Evolutionary conservation across 495 filamentous ascomycete species (phyloP), one percentile per base, ranked within the genome.

Genomic region (Daldinia caldariorum): DNA sequence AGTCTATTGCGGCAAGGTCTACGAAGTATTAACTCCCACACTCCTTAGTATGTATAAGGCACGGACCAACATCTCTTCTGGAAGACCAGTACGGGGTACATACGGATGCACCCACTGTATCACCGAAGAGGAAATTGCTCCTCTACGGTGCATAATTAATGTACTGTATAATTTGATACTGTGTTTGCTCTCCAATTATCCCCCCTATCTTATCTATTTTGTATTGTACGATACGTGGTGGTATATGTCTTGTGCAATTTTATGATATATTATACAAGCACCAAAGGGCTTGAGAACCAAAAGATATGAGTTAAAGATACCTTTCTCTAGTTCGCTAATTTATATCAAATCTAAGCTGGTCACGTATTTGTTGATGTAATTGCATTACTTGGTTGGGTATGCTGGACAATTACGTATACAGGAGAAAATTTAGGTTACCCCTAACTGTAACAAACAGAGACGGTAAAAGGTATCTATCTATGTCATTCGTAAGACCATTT

Each of bases 21-120:
- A n/a, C n/a, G n/a, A n/a, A n/a, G n/a, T n/a, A 45, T 63, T 14
- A 51, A 61, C 31, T 63, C 41, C 59, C n/a, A n/a, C n/a, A n/a
- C 26, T 55, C 39, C 50, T 47, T 65, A 39, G 38, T 32, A 60
- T 22, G 43, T 14, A 61, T 22, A 45, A 39, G 58, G 63, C 63
- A 67, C 56, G 58, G 64, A 41, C 69, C 64, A 72, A 39, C 34
- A 54, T 45, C 3, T 60, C 54, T 71, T 35, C 43, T 47, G 53
- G 61, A 61, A 34, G 31, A 37, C 16, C 13, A 56, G 53, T 34
- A 31, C 32, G 29, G 29, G 16, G 53, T 56, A 56, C 53, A 35
- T 56, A 20, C 32, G 31, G 16, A 56, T 56, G 32, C 53, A 56
- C 31, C 32, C 49, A 53, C 49, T 53, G 26, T 53, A 53, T 29